These are phyloP conservation scores for Jatropha podagrica DNA, from an alignment of 441 rosid genomes.

Conservation along the genomic window DNA sequence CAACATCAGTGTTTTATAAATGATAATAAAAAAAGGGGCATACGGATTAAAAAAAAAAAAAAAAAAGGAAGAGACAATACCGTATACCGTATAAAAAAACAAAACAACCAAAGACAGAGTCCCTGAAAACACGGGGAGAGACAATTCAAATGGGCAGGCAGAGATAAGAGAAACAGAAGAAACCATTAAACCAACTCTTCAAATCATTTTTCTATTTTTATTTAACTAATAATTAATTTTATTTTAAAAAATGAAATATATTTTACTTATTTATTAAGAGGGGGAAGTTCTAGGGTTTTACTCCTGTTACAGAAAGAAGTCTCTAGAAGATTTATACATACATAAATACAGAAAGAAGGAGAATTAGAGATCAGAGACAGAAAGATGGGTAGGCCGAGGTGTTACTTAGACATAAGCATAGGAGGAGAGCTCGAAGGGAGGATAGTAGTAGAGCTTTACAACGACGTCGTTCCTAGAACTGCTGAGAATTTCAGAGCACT, in stretches of 20 bases:
- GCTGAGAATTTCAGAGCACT: slow-evolving; percentile 92
- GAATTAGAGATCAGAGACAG: neutral
- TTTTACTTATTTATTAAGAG: neutral
- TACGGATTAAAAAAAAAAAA: too few species aligned
- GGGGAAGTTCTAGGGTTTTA: neutral
- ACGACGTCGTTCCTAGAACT: slow-evolving; percentile 86
- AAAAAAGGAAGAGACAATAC: too few species aligned
- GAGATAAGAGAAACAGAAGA: neutral
- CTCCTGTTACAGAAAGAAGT: neutral
- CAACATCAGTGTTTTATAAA: too few species aligned
- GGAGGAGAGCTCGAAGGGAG: slow-evolving; percentile 96
- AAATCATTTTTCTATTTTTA: too few species aligned
- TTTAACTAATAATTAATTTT: neutral
- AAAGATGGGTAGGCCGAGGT: slow-evolving; percentile 59
- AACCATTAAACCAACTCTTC: neutral
- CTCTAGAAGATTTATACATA: neutral
- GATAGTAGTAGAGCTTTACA: slow-evolving; percentile 78
- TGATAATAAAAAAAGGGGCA: too few species aligned
- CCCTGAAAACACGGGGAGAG: neutral
- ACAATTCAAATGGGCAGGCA: neutral
- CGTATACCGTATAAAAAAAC: too few species aligned
- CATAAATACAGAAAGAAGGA: neutral
- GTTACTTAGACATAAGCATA: slow-evolving; percentile 84
- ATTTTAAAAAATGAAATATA: neutral
- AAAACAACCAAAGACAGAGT: neutral